Evolutionary conservation across 192 early-diverging fungal species (phyloP).

Genomic region (Diversispora eburnea): DNA sequence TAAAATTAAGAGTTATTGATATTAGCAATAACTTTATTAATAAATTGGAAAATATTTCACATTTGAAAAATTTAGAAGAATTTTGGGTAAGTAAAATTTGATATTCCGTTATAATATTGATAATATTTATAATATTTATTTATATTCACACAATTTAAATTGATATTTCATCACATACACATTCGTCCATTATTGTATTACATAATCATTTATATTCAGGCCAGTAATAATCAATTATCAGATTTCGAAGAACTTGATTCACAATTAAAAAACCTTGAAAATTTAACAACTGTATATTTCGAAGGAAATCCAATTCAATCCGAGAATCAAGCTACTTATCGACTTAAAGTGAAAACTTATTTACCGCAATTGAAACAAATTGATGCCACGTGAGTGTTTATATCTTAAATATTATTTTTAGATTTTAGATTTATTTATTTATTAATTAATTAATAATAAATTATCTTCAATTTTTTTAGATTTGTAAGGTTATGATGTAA

Average conservation of each 20-base stretch:
- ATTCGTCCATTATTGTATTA: not conserved
- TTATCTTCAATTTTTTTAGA: too few species aligned
- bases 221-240: slow-evolving; percentile 71
- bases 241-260: slow-evolving; percentile 74
- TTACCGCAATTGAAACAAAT: slow-evolving; percentile 88
- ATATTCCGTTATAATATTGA: slow-evolving; percentile 14
- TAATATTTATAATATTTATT: slow-evolving; percentile 4
- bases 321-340: slow-evolving; percentile 71
- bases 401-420: too few species aligned
- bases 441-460: too few species aligned
- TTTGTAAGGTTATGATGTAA: too few species aligned
- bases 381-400: slow-evolving; percentile 69
- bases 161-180: too few species aligned
- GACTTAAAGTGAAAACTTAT: slow-evolving; percentile 79
- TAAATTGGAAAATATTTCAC: slow-evolving; percentile 69
- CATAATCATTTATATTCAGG: slow-evolving; percentile 37
- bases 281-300: slow-evolving; percentile 85
- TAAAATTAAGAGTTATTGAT: slow-evolving; percentile 59
- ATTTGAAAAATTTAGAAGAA: slow-evolving; percentile 72
- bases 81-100: slow-evolving; percentile 68
- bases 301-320: slow-evolving; percentile 93
- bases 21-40: slow-evolving; percentile 76
- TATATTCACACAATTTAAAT: too few species aligned
- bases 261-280: slow-evolving; percentile 54
- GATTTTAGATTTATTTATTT: too few species aligned